Base-by-base conservation (phyloP, 1,284 basidiomycete species). In the Agaricales sp. region DNA sequence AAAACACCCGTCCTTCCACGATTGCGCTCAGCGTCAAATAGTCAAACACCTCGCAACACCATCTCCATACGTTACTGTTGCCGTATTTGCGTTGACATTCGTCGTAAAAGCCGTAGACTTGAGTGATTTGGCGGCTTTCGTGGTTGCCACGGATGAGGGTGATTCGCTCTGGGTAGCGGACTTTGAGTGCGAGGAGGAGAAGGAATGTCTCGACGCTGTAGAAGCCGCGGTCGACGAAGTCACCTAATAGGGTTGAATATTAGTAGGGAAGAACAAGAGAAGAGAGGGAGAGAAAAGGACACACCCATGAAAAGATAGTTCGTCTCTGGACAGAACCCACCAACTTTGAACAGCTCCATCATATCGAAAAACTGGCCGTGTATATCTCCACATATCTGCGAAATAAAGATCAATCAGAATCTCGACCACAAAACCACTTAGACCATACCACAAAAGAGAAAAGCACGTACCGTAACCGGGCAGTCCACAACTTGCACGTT, bases 51-150 rank as follows among this genome's bases (percentile, higher is more conserved):
- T 99, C 95, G 64, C 92, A 97, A 66, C 93, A 99, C 78, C 92
- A 97, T 52, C 93, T 69, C 95, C 95, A 99, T 38, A 99, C 95
- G 62, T 94, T 95, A 51, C 82, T 87, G 59, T 80, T 87, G 3
- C 95, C 95, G 61, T 98, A 99, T 66, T 99, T 99, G 30, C 94
- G 73, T 64, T 92, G 87, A 66, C 95, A 99, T 62, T 99, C 95
- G 68, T 99, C 96, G 70, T 98, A 99, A 65, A 99, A 99, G 12
- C 95, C 96, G 65, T 99, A 99, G 0, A 99, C 95, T 62, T 99
- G 95, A 0, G 93, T 97, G 60, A 99, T 99, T 65, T 99, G 95
- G 2, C 95, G 75, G n/a, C 91, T 94, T 67, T 99, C 95, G 73
- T 99, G 95, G 16, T 99, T 99, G 13, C 95, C 95, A 25, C 95